These are phyloP conservation scores for Hymenoscyphus fructigenus DNA, from an alignment of 2,329 filamentous ascomycete species.

Conservation along the genomic window DNA sequence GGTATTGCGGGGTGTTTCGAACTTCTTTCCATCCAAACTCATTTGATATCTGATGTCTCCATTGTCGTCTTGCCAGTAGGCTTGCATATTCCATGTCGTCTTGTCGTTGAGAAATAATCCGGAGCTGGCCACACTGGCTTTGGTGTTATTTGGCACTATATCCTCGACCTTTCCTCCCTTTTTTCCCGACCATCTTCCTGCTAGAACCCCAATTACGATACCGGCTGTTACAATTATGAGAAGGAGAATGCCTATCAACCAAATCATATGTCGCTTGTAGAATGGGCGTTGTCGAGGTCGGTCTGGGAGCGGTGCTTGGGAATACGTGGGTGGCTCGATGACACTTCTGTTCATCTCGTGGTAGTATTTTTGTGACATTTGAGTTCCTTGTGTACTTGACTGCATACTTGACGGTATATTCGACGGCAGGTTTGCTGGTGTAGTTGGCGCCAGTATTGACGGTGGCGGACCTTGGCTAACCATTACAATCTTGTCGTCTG, in stretches of 20 bases:
- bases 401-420: not conserved
- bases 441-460: conserved; percentile 6
- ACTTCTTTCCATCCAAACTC: conserved; percentile 24
- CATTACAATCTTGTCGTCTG: conserved; percentile 25
- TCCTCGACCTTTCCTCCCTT: not conserved
- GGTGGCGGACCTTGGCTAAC: conserved; percentile 9
- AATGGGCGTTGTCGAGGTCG: conserved; percentile 14
- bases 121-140: conserved; percentile 26
- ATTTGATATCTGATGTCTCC: conserved; percentile 23
- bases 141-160: conserved; percentile 19
- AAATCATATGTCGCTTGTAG: conserved; percentile 23
- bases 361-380: not conserved
- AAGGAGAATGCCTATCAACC: conserved; percentile 18
- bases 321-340: conserved; percentile 8
- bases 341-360: not conserved
- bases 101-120: conserved; percentile 24
- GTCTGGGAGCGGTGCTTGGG: conserved; percentile 17
- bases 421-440: conserved; percentile 5
- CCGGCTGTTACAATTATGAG: conserved; percentile 18
- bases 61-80: conserved; percentile 23
- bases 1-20: conserved; percentile 18
- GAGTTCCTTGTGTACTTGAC: not conserved
- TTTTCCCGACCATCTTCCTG: conserved; percentile 4
- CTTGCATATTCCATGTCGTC: conserved; percentile 28
- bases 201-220: conserved; percentile 13